A percentile compares a stretch with the other conserved stretches of the same genome.
These are phyloP conservation scores for Plasmopara halstedii DNA, from an alignment of 352 stramenopile genomes.

Conservation along the genomic window DNA sequence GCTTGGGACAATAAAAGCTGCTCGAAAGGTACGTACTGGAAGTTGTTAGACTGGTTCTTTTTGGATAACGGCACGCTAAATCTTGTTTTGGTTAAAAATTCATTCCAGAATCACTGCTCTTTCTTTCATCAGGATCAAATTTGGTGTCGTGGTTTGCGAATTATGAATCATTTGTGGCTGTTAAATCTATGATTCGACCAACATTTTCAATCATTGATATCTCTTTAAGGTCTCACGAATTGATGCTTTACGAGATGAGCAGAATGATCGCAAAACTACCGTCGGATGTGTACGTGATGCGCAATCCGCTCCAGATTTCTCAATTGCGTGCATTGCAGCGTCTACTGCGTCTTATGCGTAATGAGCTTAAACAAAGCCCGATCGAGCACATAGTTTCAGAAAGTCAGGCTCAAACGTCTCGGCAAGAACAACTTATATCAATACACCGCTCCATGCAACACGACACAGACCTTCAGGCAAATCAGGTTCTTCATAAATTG, in stretches of 20 bases:
- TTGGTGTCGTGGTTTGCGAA: conserved; percentile 15
- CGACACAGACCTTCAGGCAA: conserved; percentile 23
- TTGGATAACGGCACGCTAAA: not conserved
- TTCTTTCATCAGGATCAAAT: conserved; percentile 40
- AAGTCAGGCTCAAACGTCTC: not conserved
- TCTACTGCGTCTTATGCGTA: conserved; percentile 24
- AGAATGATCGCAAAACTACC: conserved; percentile 23
- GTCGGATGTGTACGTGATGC: conserved; percentile 36
- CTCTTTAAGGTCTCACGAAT: conserved; percentile 10
- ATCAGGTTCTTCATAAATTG: conserved; percentile 21
- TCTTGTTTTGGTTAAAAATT: not conserved
- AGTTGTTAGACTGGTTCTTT: not conserved
- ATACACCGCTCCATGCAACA: conserved; percentile 13
- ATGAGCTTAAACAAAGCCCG: conserved; percentile 14
- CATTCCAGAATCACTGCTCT: conserved; percentile 26
- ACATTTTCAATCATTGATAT: conserved; percentile 30
- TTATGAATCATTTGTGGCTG: not conserved
- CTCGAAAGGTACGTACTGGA: conserved; percentile 12
- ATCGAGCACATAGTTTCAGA: not conserved
- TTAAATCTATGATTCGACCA: conserved; percentile 20
- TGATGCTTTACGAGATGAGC: conserved; percentile 23
- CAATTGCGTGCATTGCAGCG: conserved; percentile 21
- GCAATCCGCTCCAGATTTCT: conserved; percentile 24
- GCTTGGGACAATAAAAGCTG: not conserved
- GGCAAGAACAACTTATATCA: not conserved